Evolutionary conservation across 805 yeast genomes (phyloP).

Genomic region (Candida schatavii): DNA sequence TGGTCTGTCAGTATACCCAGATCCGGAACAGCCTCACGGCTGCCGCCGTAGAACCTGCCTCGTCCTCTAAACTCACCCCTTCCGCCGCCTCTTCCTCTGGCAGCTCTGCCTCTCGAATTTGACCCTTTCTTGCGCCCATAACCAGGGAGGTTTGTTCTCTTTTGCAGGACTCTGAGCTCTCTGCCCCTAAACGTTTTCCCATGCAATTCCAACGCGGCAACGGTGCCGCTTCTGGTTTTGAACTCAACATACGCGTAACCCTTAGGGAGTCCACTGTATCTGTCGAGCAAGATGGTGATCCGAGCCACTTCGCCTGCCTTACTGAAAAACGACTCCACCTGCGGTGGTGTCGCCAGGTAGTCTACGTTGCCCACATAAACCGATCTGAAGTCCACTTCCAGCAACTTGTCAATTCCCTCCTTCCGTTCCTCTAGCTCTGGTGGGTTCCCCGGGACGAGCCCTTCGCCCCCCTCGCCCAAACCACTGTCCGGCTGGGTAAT

Average conservation of each 20-base stretch:
- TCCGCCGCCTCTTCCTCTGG: conserved; percentile 18
- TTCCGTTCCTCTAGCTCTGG: conserved; percentile 30
- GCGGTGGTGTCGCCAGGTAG: conserved; percentile 47
- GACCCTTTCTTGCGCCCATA: conserved; percentile 24
- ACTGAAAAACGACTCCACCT: conserved; percentile 46
- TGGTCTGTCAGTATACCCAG: no score
- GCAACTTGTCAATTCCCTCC: conserved; percentile 35
- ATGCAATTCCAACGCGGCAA: conserved; percentile 44
- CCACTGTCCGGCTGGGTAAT: no score
- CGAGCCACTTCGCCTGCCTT: conserved; percentile 46
- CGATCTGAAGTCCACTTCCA: conserved; percentile 51
- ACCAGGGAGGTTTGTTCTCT: conserved; percentile 56
- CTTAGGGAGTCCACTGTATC: conserved; percentile 44
- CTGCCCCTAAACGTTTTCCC: conserved; percentile 46
- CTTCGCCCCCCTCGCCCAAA: no score
- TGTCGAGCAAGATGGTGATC: conserved; percentile 50
- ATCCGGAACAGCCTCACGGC: neutral
- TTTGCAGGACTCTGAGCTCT: conserved; percentile 44
- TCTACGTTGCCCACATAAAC: conserved; percentile 54
- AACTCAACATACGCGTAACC: conserved; percentile 69
- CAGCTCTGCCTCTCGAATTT: conserved; percentile 21
- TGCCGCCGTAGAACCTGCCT: no score
- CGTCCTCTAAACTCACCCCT: conserved; percentile 13
- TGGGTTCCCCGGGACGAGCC: no score
- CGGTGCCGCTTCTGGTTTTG: conserved; percentile 36